phyloP scores from a whole-genome alignment of 257 asterid genomes.

The Coffea eugenioides region DNA sequence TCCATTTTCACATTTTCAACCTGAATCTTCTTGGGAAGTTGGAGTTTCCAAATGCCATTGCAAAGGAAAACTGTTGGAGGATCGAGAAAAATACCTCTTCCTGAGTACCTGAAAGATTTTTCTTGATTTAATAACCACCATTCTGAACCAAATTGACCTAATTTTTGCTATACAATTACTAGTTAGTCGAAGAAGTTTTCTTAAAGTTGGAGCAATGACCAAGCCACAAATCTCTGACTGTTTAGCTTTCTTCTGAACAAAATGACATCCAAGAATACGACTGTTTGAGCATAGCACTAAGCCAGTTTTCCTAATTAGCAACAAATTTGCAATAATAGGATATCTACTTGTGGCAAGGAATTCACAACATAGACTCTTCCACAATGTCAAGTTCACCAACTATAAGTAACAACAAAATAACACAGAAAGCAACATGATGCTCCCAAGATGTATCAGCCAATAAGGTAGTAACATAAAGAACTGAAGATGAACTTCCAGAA shows the following conservation, averaged over 20 bases:
- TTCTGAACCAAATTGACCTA: neutral
- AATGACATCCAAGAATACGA: neutral
- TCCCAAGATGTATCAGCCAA: neutral
- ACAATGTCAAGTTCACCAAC: too few species aligned
- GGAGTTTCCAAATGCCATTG: slow-evolving; percentile 68
- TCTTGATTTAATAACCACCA: neutral
- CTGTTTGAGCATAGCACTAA: neutral
- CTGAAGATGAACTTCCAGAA: too few species aligned
- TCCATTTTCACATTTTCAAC: slow-evolving; percentile 32
- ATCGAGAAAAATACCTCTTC: slow-evolving; percentile 88
- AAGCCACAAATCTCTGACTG: neutral
- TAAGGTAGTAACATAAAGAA: neutral
- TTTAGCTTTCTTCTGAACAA: neutral
- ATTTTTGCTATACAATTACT: neutral
- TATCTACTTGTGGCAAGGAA: too few species aligned
- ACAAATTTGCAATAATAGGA: neutral
- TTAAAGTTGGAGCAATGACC: neutral
- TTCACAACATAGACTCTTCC: too few species aligned
- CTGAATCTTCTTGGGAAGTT: slow-evolving; percentile 64
- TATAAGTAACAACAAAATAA: too few species aligned
- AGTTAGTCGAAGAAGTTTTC: neutral
- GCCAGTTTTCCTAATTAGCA: neutral
- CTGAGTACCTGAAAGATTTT: slow-evolving; percentile 66
- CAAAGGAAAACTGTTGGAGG: slow-evolving; percentile 80
- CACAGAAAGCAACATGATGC: neutral